Conservation (phyloP, 2,329 filamentous ascomycete species). For the Phyllosticta citribraziliensis region DNA sequence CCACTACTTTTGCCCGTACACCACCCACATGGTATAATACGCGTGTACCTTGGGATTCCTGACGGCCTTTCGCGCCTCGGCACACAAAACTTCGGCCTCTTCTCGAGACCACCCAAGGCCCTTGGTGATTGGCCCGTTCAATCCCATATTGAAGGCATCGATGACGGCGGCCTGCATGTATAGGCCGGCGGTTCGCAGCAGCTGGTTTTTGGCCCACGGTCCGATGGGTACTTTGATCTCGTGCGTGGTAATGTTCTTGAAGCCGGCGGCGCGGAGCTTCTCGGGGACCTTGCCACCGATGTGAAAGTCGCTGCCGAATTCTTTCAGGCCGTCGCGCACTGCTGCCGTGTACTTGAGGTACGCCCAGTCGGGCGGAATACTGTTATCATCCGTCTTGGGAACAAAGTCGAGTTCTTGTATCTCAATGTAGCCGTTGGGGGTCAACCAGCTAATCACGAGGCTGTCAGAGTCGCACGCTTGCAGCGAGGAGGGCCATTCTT, state of each 20-base stretch:
- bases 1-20: conserved; percentile 4
- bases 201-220: conserved; percentile 16
- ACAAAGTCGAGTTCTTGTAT: conserved; percentile 37
- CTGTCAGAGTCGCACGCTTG: not conserved
- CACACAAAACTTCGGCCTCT: conserved; percentile 22
- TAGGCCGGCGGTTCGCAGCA: conserved; percentile 12
- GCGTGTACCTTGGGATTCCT: conserved; percentile 25
- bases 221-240: conserved; percentile 21
- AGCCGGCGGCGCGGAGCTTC: conserved; percentile 29
- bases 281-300: conserved; percentile 7
- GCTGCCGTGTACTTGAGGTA: not conserved
- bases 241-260: conserved; percentile 32
- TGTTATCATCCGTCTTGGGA: conserved; percentile 34
- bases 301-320: conserved; percentile 3
- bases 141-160: conserved; percentile 4
- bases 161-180: conserved; percentile 19
- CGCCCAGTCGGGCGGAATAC: conserved; percentile 15
- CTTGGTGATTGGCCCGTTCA: not conserved
- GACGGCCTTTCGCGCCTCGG: conserved; percentile 25
- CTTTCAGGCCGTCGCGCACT: not conserved
- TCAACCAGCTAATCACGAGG: conserved; percentile 18
- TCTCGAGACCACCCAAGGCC: conserved; percentile 8
- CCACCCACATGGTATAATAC: conserved; percentile 15
- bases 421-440: conserved; percentile 41
- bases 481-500: conserved; percentile 7